Percentiles rank a stretch among this genome's conserved stretches.
These are phyloP conservation scores for Globisporangium apiculatum DNA, from an alignment of 352 stramenopile genomes.

Conservation along the genomic window DNA sequence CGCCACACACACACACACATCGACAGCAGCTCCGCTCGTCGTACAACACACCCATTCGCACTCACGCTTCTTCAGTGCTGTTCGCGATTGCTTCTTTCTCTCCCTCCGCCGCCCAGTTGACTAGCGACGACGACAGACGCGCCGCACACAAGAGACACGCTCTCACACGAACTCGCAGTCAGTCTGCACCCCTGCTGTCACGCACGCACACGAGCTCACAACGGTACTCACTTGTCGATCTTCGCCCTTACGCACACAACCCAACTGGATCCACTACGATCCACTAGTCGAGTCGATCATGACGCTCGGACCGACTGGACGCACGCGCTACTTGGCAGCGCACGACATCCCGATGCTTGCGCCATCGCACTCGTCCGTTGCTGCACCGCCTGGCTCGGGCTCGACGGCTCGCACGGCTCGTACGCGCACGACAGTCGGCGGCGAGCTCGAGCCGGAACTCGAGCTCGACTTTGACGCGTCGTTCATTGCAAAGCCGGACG, in stretches of 20 bases:
- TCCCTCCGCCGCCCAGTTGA: background rate
- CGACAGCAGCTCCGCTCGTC: too few species aligned
- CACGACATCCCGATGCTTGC: slow-evolving; percentile 1
- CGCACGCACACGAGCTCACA: background rate
- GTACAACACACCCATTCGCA: too few species aligned
- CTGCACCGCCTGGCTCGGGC: slow-evolving; percentile 2
- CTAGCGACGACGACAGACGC: slow-evolving; percentile 1
- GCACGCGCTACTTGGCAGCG: background rate
- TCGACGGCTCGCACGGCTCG: slow-evolving; percentile 8
- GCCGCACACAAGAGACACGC: background rate
- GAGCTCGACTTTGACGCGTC: slow-evolving; percentile 12
- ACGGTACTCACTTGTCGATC: too few species aligned
- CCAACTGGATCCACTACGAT: too few species aligned
- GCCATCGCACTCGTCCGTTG: background rate
- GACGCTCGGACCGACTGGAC: background rate
- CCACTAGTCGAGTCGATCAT: background rate
- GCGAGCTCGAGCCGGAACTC: slow-evolving; percentile 11
- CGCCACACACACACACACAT: too few species aligned
- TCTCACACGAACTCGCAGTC: background rate
- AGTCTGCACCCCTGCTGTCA: too few species aligned
- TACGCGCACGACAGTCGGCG: background rate
- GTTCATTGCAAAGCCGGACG: slow-evolving; percentile 11
- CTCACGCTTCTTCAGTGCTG: too few species aligned
- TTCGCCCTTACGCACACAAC: too few species aligned
- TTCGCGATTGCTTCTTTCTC: too few species aligned